These are phyloP conservation scores for Leucocoprinus leucothites DNA, from an alignment of 768 basidiomycete species.

Conservation along the genomic window DNA sequence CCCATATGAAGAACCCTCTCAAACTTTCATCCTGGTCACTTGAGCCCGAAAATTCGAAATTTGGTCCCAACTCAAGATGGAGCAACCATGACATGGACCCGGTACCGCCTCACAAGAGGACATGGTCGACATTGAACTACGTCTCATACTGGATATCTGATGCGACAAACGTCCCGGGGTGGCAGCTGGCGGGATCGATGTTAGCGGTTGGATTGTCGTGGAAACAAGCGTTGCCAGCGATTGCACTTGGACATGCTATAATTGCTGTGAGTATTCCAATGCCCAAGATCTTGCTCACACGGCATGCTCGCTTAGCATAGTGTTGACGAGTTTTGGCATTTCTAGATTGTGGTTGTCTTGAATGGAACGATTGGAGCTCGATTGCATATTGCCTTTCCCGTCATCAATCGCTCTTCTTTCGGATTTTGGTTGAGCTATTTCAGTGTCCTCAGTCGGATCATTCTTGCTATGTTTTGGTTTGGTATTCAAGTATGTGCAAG, in stretches of 20 bases:
- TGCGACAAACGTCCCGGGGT: constrained; percentile 42
- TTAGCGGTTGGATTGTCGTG: constrained; percentile 73
- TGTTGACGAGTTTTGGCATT: neutral
- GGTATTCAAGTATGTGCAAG: constrained; percentile 54
- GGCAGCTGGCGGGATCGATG: constrained; percentile 74
- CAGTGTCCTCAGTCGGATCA: constrained; percentile 70
- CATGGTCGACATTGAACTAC: constrained; percentile 69
- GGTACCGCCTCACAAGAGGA: constrained; percentile 55
- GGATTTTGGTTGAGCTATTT: constrained; percentile 92
- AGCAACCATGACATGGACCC: constrained; percentile 79
- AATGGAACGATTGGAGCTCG: constrained; percentile 80
- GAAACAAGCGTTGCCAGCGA: constrained; percentile 66
- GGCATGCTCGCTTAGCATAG: no score
- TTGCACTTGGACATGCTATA: constrained; percentile 69
- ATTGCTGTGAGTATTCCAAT: constrained; percentile 44
- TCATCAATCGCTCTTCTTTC: constrained; percentile 83
- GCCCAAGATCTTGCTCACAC: neutral
- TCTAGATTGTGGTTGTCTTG: constrained; percentile 55
- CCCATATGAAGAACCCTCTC: constrained; percentile 13
- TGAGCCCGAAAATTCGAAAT: constrained; percentile 47
- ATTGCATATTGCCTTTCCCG: constrained; percentile 70
- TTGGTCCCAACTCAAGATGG: constrained; percentile 60
- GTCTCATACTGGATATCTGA: constrained; percentile 61
- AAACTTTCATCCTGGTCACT: constrained; percentile 45
- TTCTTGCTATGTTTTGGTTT: constrained; percentile 84